Base-by-base conservation (phyloP, 305 asterid genomes). In the Fraxinus nigra region DNA sequence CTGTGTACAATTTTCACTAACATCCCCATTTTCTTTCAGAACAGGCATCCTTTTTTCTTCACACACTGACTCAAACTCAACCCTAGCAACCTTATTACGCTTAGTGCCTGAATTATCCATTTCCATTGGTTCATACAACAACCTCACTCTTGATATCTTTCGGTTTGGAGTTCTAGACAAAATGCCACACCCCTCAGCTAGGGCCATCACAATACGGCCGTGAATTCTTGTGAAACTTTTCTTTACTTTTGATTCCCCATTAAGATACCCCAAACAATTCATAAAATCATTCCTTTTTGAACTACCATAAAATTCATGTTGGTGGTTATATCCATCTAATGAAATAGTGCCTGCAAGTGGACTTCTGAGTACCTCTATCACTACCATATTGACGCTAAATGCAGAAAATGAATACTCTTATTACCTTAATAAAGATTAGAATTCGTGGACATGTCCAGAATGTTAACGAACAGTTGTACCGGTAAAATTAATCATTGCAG, bases 361-460 rank as follows among this genome's bases (percentile, higher is more conserved):
- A 84, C 38, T 75, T 83, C 59, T 77, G 30, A 83, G 72, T 22
- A 89, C 80, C 83, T 86, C 93, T 2, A 79, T 85, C 92, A 92
- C 87, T 34, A 77, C 67, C 89, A 84, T 82, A 78, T 67, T 76
- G 38, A 87, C 78, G 80, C 79, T 59, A 82, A 54, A 81, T 69
- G 69, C 85, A 22, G 70, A 84, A 43, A 56, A 34, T 20, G n/a
- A 13, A 22, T 61, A 69, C 10, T 5, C 63, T 14, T 76, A 79
- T 24, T 51, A 51, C 43, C 74, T 28, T 43, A 59, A 18, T 26
- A 33, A 14, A 22, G 79, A 77, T 24, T 65, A 61, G 67, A 38
- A 77, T 78, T 61, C 77, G 32, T 70, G 35, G 76, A 11, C 30
- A 80, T 43, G 74, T 3, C 75, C 72, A 5, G 61, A 34, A 79